Percentiles rank a stretch among this genome's conserved stretches.
Evolutionary conservation across 2,329 filamentous ascomycete species (phyloP).

Genomic region (Alternaria triticimaculans): DNA sequence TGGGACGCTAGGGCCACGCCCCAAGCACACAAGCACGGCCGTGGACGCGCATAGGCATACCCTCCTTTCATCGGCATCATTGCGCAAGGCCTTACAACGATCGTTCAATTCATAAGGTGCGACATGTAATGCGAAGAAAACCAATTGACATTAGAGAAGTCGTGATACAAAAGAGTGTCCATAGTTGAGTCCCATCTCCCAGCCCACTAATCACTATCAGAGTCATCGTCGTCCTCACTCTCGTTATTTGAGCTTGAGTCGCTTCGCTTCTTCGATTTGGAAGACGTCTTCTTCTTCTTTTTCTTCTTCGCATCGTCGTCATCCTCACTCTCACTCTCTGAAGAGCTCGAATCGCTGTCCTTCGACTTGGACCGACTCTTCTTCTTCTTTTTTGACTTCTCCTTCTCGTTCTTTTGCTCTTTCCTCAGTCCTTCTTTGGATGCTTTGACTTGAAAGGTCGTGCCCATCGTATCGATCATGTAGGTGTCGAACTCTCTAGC

Average conservation of each 20-base stretch:
- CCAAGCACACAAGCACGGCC: background rate
- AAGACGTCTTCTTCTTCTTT: background rate
- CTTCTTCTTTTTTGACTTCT: background rate
- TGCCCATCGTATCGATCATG: background rate
- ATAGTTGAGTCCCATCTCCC: background rate
- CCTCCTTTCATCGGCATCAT: background rate
- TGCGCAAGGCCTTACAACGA: too few relatives aligned
- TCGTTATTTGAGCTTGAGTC: background rate
- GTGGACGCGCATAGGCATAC: background rate
- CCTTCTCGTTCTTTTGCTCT: background rate
- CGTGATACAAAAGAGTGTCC: too few relatives aligned
- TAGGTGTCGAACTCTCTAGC: background rate
- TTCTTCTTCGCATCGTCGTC: too few relatives aligned
- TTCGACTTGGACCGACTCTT: background rate
- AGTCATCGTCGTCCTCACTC: background rate
- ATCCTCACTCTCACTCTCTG: too few relatives aligned
- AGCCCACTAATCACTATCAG: background rate
- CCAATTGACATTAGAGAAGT: too few relatives aligned
- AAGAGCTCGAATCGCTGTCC: background rate
- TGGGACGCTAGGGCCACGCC: background rate
- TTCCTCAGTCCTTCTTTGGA: background rate
- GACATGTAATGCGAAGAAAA: too few relatives aligned
- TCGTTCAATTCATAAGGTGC: too few relatives aligned
- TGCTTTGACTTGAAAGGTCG: background rate
- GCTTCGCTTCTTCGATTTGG: background rate